Evolutionary conservation across 345 rosid species (phyloP), one percentile per base, ranked within the genome.

Genomic region (Syzygium grande): DNA sequence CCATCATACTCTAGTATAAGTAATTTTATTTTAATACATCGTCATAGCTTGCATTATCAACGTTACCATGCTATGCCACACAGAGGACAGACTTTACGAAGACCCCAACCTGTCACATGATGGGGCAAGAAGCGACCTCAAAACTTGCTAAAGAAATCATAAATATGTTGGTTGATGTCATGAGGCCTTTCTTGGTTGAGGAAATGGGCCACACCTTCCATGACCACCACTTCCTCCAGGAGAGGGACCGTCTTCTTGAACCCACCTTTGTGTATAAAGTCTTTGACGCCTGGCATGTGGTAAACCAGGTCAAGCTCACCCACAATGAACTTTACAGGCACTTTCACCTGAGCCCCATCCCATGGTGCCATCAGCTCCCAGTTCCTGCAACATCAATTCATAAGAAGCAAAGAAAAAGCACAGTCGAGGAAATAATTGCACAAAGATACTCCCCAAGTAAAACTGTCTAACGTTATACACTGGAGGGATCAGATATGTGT

Each of bases 361-460:
- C 96, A 97, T 2, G 99, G 90, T 4, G 95, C 94, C 11, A 93
- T 93, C 34, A 95, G 93, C 88, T 95, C 96, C 96, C 96, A 92
- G 88, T 92, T 96, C 90, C 98, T 95, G 90, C 90, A 59, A 12
- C 17, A n/a, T 30, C 19, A 8, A 34, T 65, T 65, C 11, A 65
- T 9, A 65, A 65, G 22, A 68, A 68, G 79, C 23, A 16, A 68
- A 21, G 46, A 68, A 68, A 68, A 68, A 38, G 46, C 46, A 68
- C 79, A 68, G 13, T 34, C 4, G 79, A 34, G 46, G 46, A 34
- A 68, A 34, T 41, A 19, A 29, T 1, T 43, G 29, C 54, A 30
- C 77, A 80, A 30, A 21, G 58, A 41, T 80, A 83, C 58, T 29
- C 16, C 79, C 46, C 10, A 22, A 21, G 79, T 17, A 34, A 68